Percentiles rank a stretch among this genome's conserved stretches.
Conservation (phyloP, 208 protist genomes). For the Acanthamoeba royreba region DNA sequence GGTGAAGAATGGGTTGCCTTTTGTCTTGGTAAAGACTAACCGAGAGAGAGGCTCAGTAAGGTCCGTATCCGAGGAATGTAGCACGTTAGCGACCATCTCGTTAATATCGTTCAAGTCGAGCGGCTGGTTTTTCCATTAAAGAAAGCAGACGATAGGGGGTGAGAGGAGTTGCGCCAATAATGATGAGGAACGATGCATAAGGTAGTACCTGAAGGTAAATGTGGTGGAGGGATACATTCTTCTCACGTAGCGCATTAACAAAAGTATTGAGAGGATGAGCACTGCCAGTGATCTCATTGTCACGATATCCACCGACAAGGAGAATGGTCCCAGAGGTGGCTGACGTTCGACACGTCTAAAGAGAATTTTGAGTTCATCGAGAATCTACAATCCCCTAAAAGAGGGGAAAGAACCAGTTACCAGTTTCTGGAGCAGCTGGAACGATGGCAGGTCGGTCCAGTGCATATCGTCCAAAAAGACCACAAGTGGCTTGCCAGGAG, state of each 20-base stretch:
- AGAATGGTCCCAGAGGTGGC: too few species aligned
- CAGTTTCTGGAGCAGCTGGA: neutral
- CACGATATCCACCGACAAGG: conserved; percentile 24
- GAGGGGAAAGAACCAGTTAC: too few species aligned
- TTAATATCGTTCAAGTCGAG: neutral
- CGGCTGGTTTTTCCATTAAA: neutral
- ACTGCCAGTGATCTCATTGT: conserved; percentile 1
- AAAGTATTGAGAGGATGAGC: neutral
- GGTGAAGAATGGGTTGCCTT: conserved; percentile 45
- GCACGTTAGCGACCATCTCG: neutral
- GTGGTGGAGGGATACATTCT: neutral
- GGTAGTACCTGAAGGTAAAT: neutral
- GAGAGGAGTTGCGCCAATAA: too few species aligned
- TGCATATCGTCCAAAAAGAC: conserved; percentile 32
- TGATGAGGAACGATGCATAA: too few species aligned
- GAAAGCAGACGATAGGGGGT: too few species aligned
- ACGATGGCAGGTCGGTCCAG: conserved; percentile 30
- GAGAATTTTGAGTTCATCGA: too few species aligned
- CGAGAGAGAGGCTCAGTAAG: neutral
- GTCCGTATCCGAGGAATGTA: neutral
- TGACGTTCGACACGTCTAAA: too few species aligned
- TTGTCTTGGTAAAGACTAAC: neutral
- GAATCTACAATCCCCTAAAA: too few species aligned
- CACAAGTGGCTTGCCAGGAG: neutral
- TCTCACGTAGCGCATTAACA: neutral